Evolutionary conservation across 169 alveolate species (phyloP).

Genomic region (Babesia ovis): DNA sequence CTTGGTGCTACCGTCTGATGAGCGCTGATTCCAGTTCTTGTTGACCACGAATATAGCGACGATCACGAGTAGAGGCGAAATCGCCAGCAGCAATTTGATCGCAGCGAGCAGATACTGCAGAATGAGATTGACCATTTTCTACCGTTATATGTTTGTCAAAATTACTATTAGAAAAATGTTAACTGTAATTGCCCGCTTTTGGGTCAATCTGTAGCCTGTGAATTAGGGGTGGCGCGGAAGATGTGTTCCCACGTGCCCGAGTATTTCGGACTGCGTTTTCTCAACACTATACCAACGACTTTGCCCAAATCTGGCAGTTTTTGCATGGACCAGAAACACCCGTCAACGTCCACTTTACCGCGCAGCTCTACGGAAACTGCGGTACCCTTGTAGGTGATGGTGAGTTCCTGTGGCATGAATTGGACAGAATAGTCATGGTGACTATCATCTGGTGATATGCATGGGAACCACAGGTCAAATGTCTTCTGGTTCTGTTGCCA

Average conservation of each 20-base stretch:
- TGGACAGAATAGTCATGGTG: conserved; percentile 40
- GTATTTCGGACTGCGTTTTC: conserved; percentile 41
- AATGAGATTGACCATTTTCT: conserved; percentile 5
- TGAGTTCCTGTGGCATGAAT: conserved; percentile 50
- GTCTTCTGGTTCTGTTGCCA: conserved; percentile 45
- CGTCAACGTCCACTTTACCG: conserved; percentile 64
- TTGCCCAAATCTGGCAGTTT: conserved; percentile 23
- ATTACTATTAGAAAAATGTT: background rate
- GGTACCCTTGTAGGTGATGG: conserved; percentile 42
- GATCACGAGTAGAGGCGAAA: conserved; percentile 58
- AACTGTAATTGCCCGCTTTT: background rate
- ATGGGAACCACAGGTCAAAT: conserved; percentile 57
- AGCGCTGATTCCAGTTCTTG: conserved; percentile 55
- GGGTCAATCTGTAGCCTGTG: conserved; percentile 2
- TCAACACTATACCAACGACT: conserved; percentile 36
- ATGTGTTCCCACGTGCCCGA: conserved; percentile 49
- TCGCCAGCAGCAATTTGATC: conserved; percentile 43
- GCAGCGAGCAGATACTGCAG: conserved; percentile 28
- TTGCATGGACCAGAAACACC: conserved; percentile 64
- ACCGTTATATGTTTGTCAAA: background rate
- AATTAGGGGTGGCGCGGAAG: conserved; percentile 17
- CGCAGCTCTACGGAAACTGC: conserved; percentile 14
- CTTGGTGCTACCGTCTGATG: conserved; percentile 12
- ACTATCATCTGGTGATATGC: conserved; percentile 4
- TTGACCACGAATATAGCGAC: conserved; percentile 56